Evolutionary conservation across 257 asterid genomes (phyloP).

Genomic region (Forsythia viridissima): DNA sequence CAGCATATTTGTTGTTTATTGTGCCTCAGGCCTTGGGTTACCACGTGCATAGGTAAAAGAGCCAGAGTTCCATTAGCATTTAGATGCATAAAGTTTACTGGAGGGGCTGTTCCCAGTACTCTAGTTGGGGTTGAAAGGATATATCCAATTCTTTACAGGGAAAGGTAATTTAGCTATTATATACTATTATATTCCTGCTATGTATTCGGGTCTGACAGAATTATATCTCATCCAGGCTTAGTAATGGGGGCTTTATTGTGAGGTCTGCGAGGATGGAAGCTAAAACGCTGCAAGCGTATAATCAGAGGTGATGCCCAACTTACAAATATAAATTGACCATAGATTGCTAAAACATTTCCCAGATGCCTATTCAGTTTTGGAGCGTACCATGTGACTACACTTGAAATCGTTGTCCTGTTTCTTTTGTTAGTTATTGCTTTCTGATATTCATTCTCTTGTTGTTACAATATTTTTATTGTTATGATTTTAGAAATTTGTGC

Average conservation of each 20-base stretch:
- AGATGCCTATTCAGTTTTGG: neutral
- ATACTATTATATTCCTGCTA: neutral
- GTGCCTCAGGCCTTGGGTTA: constrained; percentile 26
- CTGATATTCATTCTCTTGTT: neutral
- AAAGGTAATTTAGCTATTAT: constrained; percentile 59
- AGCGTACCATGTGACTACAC: neutral
- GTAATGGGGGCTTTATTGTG: constrained; percentile 59
- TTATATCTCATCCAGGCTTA: constrained; percentile 52
- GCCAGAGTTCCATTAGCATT: constrained; percentile 73
- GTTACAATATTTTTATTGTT: neutral
- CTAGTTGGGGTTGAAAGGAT: constrained; percentile 75
- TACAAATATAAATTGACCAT: constrained; percentile 10
- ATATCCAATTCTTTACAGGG: constrained; percentile 83
- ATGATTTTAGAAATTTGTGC: neutral
- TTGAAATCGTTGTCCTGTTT: neutral
- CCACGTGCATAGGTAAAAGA: constrained; percentile 58
- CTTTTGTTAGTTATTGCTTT: neutral
- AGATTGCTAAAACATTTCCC: constrained; percentile 14
- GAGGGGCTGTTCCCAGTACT: constrained; percentile 89
- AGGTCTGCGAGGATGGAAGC: constrained; percentile 84
- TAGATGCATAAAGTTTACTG: constrained; percentile 77
- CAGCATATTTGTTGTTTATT: constrained; percentile 24
- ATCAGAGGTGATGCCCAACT: constrained; percentile 58
- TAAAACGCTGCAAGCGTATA: constrained; percentile 51
- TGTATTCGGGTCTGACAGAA: constrained; percentile 25